Conservation (phyloP, 176 grass and related monocot species). For the Paspalum notatum region DNA sequence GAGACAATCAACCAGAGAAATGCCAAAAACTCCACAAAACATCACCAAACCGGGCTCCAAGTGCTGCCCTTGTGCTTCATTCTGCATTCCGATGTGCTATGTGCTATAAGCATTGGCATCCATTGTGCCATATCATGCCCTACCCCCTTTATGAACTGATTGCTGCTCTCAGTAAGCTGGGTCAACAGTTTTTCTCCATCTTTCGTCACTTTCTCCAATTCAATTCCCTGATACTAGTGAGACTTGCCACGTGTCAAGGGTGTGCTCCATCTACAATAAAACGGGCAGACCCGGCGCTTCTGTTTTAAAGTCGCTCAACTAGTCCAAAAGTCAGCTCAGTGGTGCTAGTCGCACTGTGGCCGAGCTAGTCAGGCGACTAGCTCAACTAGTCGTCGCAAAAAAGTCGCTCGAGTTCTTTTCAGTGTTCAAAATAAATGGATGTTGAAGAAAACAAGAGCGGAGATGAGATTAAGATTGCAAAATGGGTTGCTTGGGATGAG, state of each 20-base stretch:
- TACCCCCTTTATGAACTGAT: not conserved
- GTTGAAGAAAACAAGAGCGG: too few species aligned
- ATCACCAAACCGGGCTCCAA: not conserved
- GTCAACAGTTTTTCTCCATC: constrained; percentile 1
- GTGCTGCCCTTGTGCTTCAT: not conserved
- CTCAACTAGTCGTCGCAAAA: too few species aligned
- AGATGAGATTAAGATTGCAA: too few species aligned
- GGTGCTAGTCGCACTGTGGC: too few species aligned
- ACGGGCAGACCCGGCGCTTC: too few species aligned
- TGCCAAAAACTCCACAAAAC: not conserved
- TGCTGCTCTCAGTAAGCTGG: not conserved
- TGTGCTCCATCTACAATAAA: not conserved
- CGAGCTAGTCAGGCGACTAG: too few species aligned
- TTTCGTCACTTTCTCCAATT: not conserved
- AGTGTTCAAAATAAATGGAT: too few species aligned
- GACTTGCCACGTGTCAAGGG: not conserved
- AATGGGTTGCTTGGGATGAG: too few species aligned
- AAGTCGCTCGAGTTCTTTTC: too few species aligned
- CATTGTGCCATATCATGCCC: not conserved
- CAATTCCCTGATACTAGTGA: not conserved
- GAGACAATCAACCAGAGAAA: not conserved
- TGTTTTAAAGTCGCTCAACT: too few species aligned
- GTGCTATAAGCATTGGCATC: not conserved
- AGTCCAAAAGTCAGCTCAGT: too few species aligned
- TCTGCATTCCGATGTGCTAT: not conserved